Evolutionary conservation across 2,329 filamentous ascomycete genomes (phyloP), one percentile per base, ranked within the genome.

Genomic region (Arthrobotrys musiformis): DNA sequence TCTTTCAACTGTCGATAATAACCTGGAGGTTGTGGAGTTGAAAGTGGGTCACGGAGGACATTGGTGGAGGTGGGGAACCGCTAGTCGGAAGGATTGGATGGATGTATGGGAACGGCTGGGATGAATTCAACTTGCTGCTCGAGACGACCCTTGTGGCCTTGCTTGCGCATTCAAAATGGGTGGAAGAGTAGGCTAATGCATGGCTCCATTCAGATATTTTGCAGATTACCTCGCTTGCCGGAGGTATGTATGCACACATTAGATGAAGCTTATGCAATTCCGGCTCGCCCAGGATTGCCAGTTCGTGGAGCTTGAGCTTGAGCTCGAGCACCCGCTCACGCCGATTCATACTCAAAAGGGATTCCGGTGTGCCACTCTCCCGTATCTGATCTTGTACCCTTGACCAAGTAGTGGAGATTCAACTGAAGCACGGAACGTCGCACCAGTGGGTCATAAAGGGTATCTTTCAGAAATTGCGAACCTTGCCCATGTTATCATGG

Each of bases 61-160:
- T 48, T 52, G 56, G 72, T 63, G 72, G 64, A 76, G 66, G 72
- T 64, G 72, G 72, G 68, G 72, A 69, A 69, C 37, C 35, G 52
- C 37, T 26, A 24, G 33, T 40, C 24, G 37, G 48, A 70, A 35
- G 58, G 30, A 70, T 63, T 54, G 33, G 48, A 22, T 44, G 17
- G 30, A 30, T 54, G 46, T 30, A 33, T 17, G 30, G 52, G 44
- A 62, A 19, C 33, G 37, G 37, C 50, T 48, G 56, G 63, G 35
- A 48, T 40, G 24, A 56, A 56, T 64, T 42, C 50, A 33, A 26
- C 26, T 50, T 30, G 33, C 48, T 54, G 37, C 9, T 68, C 24
- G 48, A 44, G 15, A 13, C 33, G 9, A 42, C 17, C 24, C 11
- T 40, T 2, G n/a, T 4, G 35, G n/a, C 8, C 35, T 40, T 44